Conservation (phyloP, 73 alveolate species). For the Uronychia setigera region DNA sequence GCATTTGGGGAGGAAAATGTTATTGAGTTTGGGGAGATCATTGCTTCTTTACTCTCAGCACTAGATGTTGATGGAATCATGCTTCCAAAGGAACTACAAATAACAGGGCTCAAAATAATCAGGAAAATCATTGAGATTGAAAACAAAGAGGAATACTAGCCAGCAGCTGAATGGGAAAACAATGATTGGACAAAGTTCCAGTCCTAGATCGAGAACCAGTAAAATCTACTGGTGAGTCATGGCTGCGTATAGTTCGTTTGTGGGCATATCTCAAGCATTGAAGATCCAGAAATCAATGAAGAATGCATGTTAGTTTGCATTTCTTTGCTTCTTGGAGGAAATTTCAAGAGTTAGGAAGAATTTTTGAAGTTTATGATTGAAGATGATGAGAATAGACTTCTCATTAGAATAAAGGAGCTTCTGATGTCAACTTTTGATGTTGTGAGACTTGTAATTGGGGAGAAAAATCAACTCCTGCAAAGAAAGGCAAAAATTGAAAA, state of each 20-base stretch:
- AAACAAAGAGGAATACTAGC: slow-evolving; percentile 17
- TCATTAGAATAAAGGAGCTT: slow-evolving; percentile 12
- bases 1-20: background rate
- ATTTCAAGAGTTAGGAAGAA: slow-evolving; percentile 29
- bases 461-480: slow-evolving; percentile 5
- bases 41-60: background rate
- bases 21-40: background rate
- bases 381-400: slow-evolving; percentile 21
- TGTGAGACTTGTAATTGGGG: slow-evolving; percentile 36
- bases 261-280: slow-evolving; percentile 25
- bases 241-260: slow-evolving; percentile 28
- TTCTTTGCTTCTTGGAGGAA: slow-evolving; percentile 52
- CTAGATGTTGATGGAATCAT: background rate
- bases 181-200: slow-evolving; percentile 38
- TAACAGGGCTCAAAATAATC: slow-evolving; percentile 25
- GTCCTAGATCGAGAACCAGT: slow-evolving; percentile 1
- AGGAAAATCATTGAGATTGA: slow-evolving; percentile 47
- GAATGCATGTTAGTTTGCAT: slow-evolving; percentile 32
- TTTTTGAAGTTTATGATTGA: slow-evolving; percentile 31
- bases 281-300: slow-evolving; percentile 34
- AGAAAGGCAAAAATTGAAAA: slow-evolving; percentile 1
- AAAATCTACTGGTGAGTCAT: slow-evolving; percentile 29
- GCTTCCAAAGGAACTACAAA: slow-evolving; percentile 12
- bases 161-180: slow-evolving; percentile 59
- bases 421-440: slow-evolving; percentile 16